Base-by-base conservation (phyloP, 192 early-diverging fungal species). In the Tieghemiomyces parasiticus region DNA sequence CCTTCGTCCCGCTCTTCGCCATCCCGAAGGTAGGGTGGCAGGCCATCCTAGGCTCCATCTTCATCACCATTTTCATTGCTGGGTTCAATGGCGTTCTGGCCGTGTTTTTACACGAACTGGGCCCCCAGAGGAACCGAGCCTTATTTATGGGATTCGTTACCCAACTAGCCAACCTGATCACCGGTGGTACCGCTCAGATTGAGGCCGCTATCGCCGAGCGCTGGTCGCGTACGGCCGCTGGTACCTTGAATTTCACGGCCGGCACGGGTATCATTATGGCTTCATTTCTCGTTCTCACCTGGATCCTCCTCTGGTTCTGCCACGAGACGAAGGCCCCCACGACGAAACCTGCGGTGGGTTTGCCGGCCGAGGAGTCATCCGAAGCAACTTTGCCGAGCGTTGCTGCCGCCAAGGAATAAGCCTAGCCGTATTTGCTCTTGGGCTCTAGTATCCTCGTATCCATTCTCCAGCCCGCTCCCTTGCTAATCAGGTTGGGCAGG, bases 121-220 rank as follows among this genome's bases (percentile, higher is more conserved):
- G 82, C 38, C 87, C 87, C 26, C 68, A 77, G 33, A 69, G 67
- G 19, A 76, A 86, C 63, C 79, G 87, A 12, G 78, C 77, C 16
- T 74, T 80, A 2, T 80, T 89, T 54, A 82, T 84, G 10, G 85
- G 87, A 22, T 67, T 89, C n/a, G 61, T 82, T 2, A 87, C 86
- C 66, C 84, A 89, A 71, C 69, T 84, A 20, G 87, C 85, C 30
- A 89, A 84, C 60, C 65, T 89, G 60, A 76, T 87, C 48, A 60
- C 70, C 1, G 71, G 80, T 13, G 74, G 75, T 22, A 69, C 74
- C 30, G 77, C 76, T 30, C 73, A 78, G 61, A 79, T 81, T 48
- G 81, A 80, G 48, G 70, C 74, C n/a, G 66, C 64, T 26, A 59
- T 77, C 63, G 75, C 69, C 29, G 79, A 81, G 35, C 24, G 30